Conservation (phyloP, 23 red algal species). For the Chondrus crispus region DNA sequence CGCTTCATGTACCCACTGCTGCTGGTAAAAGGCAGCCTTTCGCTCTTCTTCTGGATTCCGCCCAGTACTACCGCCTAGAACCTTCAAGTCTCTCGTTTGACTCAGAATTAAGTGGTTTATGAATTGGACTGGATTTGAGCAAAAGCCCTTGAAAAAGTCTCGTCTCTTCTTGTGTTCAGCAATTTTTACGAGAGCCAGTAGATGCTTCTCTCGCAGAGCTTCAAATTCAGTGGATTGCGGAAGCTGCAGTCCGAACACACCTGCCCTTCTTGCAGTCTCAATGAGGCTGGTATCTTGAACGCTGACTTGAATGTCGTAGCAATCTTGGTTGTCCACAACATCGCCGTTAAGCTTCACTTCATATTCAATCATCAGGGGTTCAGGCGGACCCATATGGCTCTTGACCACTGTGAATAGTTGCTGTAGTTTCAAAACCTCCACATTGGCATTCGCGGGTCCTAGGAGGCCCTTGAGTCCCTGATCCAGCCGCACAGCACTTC, state of each 20-base stretch:
- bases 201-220: slow-evolving; percentile 39
- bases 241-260: slow-evolving; percentile 41
- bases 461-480: slow-evolving; percentile 36
- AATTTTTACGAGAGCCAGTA: slow-evolving; percentile 46
- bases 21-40: slow-evolving; percentile 76
- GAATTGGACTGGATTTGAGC: slow-evolving; percentile 70
- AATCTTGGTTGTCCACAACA: slow-evolving; percentile 72
- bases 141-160: slow-evolving; percentile 85
- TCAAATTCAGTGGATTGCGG: slow-evolving; percentile 52
- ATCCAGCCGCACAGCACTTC: slow-evolving; percentile 52
- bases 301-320: slow-evolving; percentile 82
- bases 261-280: slow-evolving; percentile 46
- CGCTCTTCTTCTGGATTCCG: slow-evolving; percentile 87
- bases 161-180: slow-evolving; percentile 55
- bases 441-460: slow-evolving; percentile 24
- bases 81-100: slow-evolving; percentile 82
- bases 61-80: slow-evolving; percentile 66
- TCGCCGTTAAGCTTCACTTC: slow-evolving; percentile 47
- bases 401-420: slow-evolving; percentile 59
- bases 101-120: slow-evolving; percentile 88
- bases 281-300: slow-evolving; percentile 35
- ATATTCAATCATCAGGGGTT: slow-evolving; percentile 59
- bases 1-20: slow-evolving; percentile 95
- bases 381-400: slow-evolving; percentile 74
- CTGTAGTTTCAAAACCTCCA: slow-evolving; percentile 52